Evolutionary conservation across 2,329 filamentous ascomycete species (phyloP), one percentile per base, ranked within the genome.

Genomic region (Cladorrhinum sp.): DNA sequence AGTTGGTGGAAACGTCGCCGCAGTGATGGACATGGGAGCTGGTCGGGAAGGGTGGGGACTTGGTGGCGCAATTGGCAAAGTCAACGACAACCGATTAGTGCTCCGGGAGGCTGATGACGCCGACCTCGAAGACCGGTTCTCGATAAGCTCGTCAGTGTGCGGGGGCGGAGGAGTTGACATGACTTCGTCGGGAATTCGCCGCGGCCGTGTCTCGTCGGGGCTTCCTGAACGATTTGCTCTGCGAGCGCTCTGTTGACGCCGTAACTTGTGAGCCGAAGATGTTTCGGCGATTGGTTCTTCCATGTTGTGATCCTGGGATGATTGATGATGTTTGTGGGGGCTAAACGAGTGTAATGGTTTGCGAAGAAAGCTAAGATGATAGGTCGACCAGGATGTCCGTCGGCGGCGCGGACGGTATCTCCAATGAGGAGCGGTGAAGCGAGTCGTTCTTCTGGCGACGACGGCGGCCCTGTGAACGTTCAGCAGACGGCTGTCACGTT

Each of bases 21-120:
- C 20, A n/a, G 64, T 58, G 1, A 76, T 70, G 1, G 79, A 77
- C 22, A 76, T 74, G 1, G 82, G 81, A 6, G 78, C 74, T 38
- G 83, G 82, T 12, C 83, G 78, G 13, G 81, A 80, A 1, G 83
- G 77, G 58, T 79, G 75, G 65, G 79, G 79, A 8, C 77, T 81
- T 4, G 84, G 81, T 5, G 76, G 78, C 9, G 83, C 80, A 67
- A 87, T 85, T n/a, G 85, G 85, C 9, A 87, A 75, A 1, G 84
- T 86, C 24, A 87, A 74, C 0, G 85, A 87, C 20, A 87, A 78
- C 57, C 85, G 77, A 68, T 87, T 85, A 25, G 80, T 78, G 64
- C 79, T 79, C 36, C 84, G 77, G 20, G 82, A 83, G 13, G 81
- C 74, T 24, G 78, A 77, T 4, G 84, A 85, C 16, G 78, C 78